phyloP scores from a whole-genome alignment of 2,329 filamentous ascomycete genomes.

The Emmonsia crescens region DNA sequence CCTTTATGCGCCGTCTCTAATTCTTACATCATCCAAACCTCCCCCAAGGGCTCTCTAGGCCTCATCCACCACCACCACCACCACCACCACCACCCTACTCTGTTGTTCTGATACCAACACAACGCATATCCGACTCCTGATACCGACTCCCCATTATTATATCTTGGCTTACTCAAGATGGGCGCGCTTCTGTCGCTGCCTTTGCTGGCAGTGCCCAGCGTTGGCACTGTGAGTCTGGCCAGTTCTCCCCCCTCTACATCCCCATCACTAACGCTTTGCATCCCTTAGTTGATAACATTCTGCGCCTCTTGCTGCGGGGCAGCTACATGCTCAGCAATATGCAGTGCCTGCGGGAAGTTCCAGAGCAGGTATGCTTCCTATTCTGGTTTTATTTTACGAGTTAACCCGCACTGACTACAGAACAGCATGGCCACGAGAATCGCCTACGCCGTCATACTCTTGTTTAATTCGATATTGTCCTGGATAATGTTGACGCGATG shows the following conservation, averaged over 20 bases:
- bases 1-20: neutral
- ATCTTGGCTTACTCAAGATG: constrained; percentile 45
- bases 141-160: neutral
- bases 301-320: constrained; percentile 90
- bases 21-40: constrained; percentile 2
- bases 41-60: neutral
- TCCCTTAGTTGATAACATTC: constrained; percentile 57
- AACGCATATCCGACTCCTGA: neutral
- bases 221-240: constrained; percentile 60
- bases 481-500: constrained; percentile 99
- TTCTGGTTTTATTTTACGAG: constrained; percentile 4
- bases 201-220: constrained; percentile 74
- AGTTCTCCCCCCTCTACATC: constrained; percentile 6
- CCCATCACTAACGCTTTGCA: neutral
- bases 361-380: constrained; percentile 63
- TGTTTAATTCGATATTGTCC: constrained; percentile 91
- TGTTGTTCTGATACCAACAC: neutral
- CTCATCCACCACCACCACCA: neutral
- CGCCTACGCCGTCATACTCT: constrained; percentile 85
- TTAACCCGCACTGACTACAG: constrained; percentile 17
- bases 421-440: constrained; percentile 87
- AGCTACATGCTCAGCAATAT: constrained; percentile 90
- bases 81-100: neutral
- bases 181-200: constrained; percentile 85
- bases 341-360: constrained; percentile 91